Conservation (phyloP, 148 eudicot species). For the Cornus suecica region DNA sequence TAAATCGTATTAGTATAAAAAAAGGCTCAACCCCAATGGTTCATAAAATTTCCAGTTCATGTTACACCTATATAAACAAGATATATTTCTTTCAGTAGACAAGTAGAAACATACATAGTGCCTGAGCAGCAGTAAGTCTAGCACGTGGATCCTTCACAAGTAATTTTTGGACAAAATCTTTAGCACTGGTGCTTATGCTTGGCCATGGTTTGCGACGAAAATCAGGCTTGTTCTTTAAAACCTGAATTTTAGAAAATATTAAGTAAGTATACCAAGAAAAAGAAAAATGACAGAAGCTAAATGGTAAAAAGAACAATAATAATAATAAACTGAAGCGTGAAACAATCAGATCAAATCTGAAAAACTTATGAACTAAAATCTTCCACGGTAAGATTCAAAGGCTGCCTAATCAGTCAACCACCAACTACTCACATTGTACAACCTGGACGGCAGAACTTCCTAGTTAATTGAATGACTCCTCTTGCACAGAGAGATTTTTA, state of each 20-base stretch:
- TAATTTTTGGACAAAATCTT: slow-evolving; percentile 84
- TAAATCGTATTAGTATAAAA: not conserved
- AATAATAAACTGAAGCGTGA: not conserved
- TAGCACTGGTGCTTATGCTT: slow-evolving; percentile 66
- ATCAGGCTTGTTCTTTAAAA: slow-evolving; percentile 91
- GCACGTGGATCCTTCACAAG: slow-evolving; percentile 88
- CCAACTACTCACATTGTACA: not conserved
- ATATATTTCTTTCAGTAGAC: slow-evolving; percentile 16
- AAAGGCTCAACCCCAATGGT: not conserved
- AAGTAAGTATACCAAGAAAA: slow-evolving; percentile 1
- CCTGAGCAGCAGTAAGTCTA: slow-evolving; percentile 95
- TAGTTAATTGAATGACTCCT: no score
- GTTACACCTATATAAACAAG: not conserved
- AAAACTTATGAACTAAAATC: not conserved
- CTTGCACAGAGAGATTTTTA: no score
- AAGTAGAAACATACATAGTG: slow-evolving; percentile 65
- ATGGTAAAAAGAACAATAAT: not conserved
- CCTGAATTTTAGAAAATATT: slow-evolving; percentile 39
- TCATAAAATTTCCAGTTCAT: not conserved
- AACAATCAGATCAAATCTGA: not conserved
- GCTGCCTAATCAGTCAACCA: not conserved
- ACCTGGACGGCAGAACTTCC: not conserved
- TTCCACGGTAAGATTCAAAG: not conserved
- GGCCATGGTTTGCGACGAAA: slow-evolving; percentile 98
- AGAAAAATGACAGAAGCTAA: not conserved